Evolutionary conservation across 1,284 basidiomycete species (phyloP), one percentile per base, ranked within the genome.

Genomic region (Sphagnurus paluster): DNA sequence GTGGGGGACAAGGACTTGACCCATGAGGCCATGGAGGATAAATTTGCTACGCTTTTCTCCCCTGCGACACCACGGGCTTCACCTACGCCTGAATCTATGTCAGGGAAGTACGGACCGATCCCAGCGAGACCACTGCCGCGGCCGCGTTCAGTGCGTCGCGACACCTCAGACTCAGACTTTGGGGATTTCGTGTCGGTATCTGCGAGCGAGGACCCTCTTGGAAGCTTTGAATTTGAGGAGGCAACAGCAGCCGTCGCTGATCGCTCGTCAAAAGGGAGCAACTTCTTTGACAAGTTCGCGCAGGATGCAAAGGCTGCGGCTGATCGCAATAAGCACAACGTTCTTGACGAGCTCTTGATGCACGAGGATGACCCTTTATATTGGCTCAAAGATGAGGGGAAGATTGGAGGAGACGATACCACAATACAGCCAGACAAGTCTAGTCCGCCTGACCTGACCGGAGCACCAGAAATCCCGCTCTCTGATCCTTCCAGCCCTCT

Each of bases 291-390:
- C 42, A 67, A 70, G 35, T 82, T 86, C 45, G 70, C 71, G 2
- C 66, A 76, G 39, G 73, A 72, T 32, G 82, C 84, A 5, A 80
- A 71, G 56, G 63, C 64, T 0, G 75, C 80, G 7, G 70, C 75
- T 0, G 75, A 77, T 46, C 69, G 67, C 46, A 82, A 74, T 41
- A 70, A 75, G 48, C 67, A 69, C 38, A 71, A 66, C 16, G 65
- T 86, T 2, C 62, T 88, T 41, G 79, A 84, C 40, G 84, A 88
- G 58, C 59, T 89, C 24, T 57, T 87, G 30, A 57, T 71, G 48
- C 76, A 84, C 50, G 76, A 87, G 59, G 79, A 84, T 39, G 83
- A 87, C 60, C 84, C 84, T 1, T 59, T 87, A 53, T 82, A 79
- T 56, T 86, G 80, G 64, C 48, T 73, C 39, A 62, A 64, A 21